Evolutionary conservation across 2,329 filamentous ascomycete genomes (phyloP).

Genomic region (Alternaria gansuensis): DNA sequence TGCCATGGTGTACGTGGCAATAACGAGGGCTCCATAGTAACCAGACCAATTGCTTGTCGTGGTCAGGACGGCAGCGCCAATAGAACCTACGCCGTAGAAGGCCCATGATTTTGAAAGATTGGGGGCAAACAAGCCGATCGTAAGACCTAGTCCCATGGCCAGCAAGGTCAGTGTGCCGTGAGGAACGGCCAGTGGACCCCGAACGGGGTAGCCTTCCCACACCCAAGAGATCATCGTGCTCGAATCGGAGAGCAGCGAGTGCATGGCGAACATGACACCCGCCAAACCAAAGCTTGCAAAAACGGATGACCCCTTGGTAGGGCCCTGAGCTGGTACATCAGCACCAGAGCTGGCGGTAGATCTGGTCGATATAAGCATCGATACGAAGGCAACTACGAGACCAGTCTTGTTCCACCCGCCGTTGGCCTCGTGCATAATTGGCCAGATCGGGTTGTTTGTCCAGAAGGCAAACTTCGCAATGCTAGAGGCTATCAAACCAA

Average conservation of each 20-base stretch:
- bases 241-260: slow-evolving; percentile 92
- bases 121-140: slow-evolving; percentile 78
- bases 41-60: slow-evolving; percentile 83
- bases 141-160: slow-evolving; percentile 83
- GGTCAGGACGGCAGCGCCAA: slow-evolving; percentile 82
- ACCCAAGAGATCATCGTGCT: slow-evolving; percentile 99
- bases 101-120: slow-evolving; percentile 78
- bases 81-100: slow-evolving; percentile 77
- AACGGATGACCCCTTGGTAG: slow-evolving; percentile 71
- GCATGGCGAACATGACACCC: slow-evolving; percentile 86
- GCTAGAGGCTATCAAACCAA: slow-evolving; percentile 85
- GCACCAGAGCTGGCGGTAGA: slow-evolving; percentile 60
- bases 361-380: slow-evolving; percentile 78
- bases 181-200: slow-evolving; percentile 86
- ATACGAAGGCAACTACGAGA: slow-evolving; percentile 76
- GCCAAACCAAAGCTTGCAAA: slow-evolving; percentile 81
- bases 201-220: slow-evolving; percentile 94
- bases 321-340: slow-evolving; percentile 62
- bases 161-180: slow-evolving; percentile 87
- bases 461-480: slow-evolving; percentile 91
- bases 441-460: slow-evolving; percentile 98
- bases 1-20: slow-evolving; percentile 84
- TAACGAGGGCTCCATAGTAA: slow-evolving; percentile 80
- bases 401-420: slow-evolving; percentile 93
- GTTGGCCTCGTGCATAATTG: slow-evolving; percentile 86